Percentiles rank a stretch among this genome's conserved stretches.
phyloP scores from a whole-genome alignment of 345 rosid species.

The Aquilaria yunnanensis region DNA sequence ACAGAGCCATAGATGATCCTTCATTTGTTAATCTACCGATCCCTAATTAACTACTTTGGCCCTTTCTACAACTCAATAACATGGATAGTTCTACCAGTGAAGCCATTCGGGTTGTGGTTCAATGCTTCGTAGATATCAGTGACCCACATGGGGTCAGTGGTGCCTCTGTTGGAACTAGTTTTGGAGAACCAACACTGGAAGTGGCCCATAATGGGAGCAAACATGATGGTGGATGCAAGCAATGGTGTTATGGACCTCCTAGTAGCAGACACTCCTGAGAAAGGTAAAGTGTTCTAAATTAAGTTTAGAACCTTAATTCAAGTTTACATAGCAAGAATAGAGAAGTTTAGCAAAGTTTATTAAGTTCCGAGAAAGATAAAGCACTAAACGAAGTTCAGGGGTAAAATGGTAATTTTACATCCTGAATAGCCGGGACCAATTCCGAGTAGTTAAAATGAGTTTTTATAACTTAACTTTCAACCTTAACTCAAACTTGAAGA shows the following conservation, averaged over 20 bases:
- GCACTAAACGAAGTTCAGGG: no score
- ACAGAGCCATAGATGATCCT: slow-evolving; percentile 14
- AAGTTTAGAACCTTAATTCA: no score
- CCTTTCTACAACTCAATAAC: background rate
- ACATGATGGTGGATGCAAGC: slow-evolving; percentile 28
- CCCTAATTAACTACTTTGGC: slow-evolving; percentile 8
- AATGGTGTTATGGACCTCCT: slow-evolving; percentile 18
- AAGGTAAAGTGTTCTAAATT: no score
- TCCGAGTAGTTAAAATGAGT: no score
- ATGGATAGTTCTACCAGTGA: slow-evolving; percentile 1
- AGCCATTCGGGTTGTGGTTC: slow-evolving; percentile 21
- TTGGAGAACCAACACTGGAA: slow-evolving; percentile 11
- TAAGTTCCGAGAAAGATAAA: no score
- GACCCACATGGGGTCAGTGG: slow-evolving; percentile 15
- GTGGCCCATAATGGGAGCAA: slow-evolving; percentile 35
- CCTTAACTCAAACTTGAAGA: no score
- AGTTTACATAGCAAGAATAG: no score
- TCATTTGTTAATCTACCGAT: slow-evolving; percentile 24
- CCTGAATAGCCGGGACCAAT: no score
- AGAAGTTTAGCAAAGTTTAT: no score
- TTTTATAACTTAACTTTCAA: no score
- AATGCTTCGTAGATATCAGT: background rate
- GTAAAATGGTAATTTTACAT: no score
- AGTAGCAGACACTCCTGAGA: slow-evolving; percentile 15
- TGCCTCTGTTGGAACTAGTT: slow-evolving; percentile 27